These are phyloP conservation scores for Pseudotulostoma volvatum DNA, from an alignment of 495 filamentous ascomycete genomes.

Conservation along the genomic window DNA sequence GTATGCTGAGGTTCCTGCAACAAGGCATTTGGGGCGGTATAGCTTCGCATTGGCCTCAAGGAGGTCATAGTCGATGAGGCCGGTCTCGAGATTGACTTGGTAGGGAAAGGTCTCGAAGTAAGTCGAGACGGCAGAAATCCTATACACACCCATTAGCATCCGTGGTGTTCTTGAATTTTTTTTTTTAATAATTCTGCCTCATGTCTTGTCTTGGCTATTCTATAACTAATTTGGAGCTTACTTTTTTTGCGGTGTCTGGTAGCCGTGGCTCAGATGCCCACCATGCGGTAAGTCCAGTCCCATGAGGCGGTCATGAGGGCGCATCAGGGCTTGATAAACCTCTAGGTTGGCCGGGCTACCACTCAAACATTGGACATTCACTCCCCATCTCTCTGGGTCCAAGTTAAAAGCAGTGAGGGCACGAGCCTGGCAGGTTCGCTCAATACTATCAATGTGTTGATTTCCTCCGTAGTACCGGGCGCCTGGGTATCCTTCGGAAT, in stretches of 20 bases:
- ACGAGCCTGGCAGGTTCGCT: conserved; percentile 75
- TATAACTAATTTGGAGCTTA: not conserved
- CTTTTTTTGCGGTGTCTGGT: conserved; percentile 95
- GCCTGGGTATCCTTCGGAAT: conserved; percentile 95
- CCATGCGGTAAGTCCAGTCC: conserved; percentile 92
- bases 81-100: conserved; percentile 75
- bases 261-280: conserved; percentile 92
- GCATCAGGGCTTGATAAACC: conserved; percentile 83
- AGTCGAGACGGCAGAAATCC: conserved; percentile 89
- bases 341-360: conserved; percentile 93
- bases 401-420: conserved; percentile 77
- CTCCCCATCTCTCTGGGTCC: conserved; percentile 79
- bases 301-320: conserved; percentile 91
- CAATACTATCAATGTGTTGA: conserved; percentile 82
- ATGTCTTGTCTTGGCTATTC: not conserved
- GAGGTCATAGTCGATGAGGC: conserved; percentile 83
- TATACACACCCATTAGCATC: too few species aligned
- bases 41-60: conserved; percentile 70
- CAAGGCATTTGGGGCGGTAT: conserved; percentile 89
- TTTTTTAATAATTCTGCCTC: too few species aligned
- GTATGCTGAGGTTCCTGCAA: conserved; percentile 90
- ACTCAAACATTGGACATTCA: conserved; percentile 91
- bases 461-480: conserved; percentile 97
- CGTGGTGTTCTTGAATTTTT: too few species aligned
- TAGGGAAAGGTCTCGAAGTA: conserved; percentile 98